These are phyloP conservation scores for Paracorniculantispora psalliotae DNA, from an alignment of 2,329 filamentous ascomycete species.

Conservation along the genomic window DNA sequence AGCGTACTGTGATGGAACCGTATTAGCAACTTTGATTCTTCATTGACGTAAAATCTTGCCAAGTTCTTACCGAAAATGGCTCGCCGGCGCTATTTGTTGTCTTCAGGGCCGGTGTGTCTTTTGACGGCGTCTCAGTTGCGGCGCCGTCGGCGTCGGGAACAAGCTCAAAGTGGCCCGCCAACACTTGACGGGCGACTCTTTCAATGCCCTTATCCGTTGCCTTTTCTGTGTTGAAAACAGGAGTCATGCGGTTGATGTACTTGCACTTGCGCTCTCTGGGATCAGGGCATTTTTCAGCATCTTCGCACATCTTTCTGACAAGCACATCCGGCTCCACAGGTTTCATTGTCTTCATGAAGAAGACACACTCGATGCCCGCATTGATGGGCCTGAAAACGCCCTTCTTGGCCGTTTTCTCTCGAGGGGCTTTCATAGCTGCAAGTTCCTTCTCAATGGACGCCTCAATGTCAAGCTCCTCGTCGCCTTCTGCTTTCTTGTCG, in stretches of 20 bases:
- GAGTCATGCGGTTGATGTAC: constrained; percentile 56
- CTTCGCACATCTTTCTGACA: constrained; percentile 49
- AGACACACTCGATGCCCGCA: constrained; percentile 55
- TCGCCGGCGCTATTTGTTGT: constrained; percentile 16
- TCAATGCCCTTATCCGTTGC: constrained; percentile 65
- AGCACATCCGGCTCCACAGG: constrained; percentile 54
- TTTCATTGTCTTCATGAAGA: constrained; percentile 54
- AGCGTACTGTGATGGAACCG: constrained; percentile 58
- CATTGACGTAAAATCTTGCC: constrained; percentile 5
- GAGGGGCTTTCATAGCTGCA: constrained; percentile 49
- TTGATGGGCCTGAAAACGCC: constrained; percentile 49
- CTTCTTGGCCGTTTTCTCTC: constrained; percentile 36
- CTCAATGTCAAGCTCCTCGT: constrained; percentile 62
- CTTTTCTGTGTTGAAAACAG: constrained; percentile 51
- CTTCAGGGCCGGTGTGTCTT: constrained; percentile 8
- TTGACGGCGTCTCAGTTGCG: constrained; percentile 8
- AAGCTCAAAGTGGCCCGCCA: constrained; percentile 58
- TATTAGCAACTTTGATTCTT: neutral
- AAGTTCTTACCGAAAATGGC: constrained; percentile 38
- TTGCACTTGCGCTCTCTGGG: constrained; percentile 42
- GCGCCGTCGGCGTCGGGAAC: constrained; percentile 14
- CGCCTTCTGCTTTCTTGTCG: constrained; percentile 35
- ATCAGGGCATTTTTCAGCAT: constrained; percentile 41
- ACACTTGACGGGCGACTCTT: constrained; percentile 57
- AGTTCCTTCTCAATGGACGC: constrained; percentile 67